A percentile compares a stretch with the other conserved stretches of the same genome.
Evolutionary conservation across 345 rosid genomes (phyloP).

Genomic region (Eucalyptus tenuipes): DNA sequence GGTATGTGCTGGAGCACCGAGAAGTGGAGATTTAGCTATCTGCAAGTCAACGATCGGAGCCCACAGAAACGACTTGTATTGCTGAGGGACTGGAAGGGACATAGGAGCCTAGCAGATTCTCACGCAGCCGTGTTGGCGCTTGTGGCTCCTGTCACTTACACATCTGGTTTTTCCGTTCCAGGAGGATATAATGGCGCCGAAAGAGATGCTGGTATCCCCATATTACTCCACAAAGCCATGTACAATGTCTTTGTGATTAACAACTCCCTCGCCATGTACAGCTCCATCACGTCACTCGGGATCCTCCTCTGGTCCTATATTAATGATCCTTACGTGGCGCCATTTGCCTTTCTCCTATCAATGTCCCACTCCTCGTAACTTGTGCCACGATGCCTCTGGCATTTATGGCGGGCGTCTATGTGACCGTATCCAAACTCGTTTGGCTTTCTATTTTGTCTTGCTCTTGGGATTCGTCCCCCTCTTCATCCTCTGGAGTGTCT

Average conservation of each 20-base stretch:
- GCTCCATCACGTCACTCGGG: not conserved
- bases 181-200: not conserved
- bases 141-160: not conserved
- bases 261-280: not conserved
- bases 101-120: no score
- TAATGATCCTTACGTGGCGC: fast-evolving
- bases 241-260: not conserved
- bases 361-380: not conserved
- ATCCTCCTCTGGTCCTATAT: fast-evolving
- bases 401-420: not conserved
- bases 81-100: fast-evolving
- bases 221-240: not conserved
- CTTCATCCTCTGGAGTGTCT: not conserved
- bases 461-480: not conserved
- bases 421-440: not conserved
- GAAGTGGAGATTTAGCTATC: fast-evolving
- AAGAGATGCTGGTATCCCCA: not conserved
- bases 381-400: not conserved
- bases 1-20: fast-evolving
- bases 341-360: fast-evolving
- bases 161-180: not conserved
- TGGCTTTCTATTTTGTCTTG: not conserved
- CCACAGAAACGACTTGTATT: fast-evolving
- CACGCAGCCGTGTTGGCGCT: fast-evolving
- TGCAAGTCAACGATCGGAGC: not conserved